phyloP scores from a whole-genome alignment of 768 basidiomycete genomes.

The Gymnopilus dilepis region DNA sequence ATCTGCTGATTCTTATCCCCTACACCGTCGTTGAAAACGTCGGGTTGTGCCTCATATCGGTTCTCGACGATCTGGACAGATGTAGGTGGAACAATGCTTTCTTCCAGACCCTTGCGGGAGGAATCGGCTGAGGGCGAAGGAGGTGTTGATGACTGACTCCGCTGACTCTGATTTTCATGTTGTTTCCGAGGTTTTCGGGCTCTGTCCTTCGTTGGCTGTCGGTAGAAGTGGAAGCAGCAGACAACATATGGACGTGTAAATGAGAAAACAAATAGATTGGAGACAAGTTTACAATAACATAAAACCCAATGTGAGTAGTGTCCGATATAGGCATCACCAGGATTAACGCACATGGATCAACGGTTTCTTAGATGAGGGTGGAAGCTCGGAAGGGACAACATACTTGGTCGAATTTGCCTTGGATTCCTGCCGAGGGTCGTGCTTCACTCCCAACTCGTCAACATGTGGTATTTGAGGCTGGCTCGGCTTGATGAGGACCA shows the following conservation, averaged over 20 bases:
- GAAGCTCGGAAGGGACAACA: slow-evolving; percentile 37
- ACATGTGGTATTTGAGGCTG: slow-evolving; percentile 49
- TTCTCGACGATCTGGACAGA: not conserved
- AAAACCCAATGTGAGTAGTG: slow-evolving; percentile 49
- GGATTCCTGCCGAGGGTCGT: slow-evolving; percentile 21
- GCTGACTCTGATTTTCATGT: not conserved
- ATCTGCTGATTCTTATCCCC: not conserved
- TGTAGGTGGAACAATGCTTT: not conserved
- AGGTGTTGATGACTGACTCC: not conserved
- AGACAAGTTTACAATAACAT: slow-evolving; percentile 32
- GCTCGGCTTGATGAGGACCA: slow-evolving; percentile 64
- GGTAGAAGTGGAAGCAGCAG: slow-evolving; percentile 27
- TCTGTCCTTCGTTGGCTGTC: slow-evolving; percentile 77
- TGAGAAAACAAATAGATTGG: slow-evolving; percentile 35
- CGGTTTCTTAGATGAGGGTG: slow-evolving; percentile 62
- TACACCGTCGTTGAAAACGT: not conserved
- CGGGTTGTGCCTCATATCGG: not conserved
- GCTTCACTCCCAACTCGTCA: slow-evolving; percentile 56
- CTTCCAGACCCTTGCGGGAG: not conserved
- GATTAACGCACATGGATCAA: slow-evolving; percentile 88
- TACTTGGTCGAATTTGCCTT: slow-evolving; percentile 28
- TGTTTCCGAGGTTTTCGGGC: slow-evolving; percentile 68
- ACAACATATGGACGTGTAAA: slow-evolving; percentile 30
- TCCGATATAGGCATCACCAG: slow-evolving; percentile 58
- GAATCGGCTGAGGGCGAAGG: not conserved